Conservation (phyloP, 106 monocot species). For the Allium sativum region DNA sequence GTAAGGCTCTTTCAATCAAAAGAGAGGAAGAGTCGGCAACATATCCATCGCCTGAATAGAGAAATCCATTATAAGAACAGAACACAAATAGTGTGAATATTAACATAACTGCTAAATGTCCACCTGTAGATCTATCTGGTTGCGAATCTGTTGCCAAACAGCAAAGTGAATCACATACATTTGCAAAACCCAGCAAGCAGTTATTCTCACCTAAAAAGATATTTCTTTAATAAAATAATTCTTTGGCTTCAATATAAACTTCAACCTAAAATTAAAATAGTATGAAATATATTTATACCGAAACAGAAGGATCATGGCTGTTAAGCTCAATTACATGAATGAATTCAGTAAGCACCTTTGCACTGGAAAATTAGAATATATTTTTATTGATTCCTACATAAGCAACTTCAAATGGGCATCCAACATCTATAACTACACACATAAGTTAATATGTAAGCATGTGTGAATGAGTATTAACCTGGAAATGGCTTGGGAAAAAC, state of each 20-base stretch:
- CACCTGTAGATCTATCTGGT: constrained; percentile 23
- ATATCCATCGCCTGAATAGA: constrained; percentile 29
- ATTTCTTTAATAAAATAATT: not conserved
- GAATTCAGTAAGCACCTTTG: constrained; percentile 43
- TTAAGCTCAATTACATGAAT: constrained; percentile 59
- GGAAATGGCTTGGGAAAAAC: constrained; percentile 46
- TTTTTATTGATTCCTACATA: not conserved
- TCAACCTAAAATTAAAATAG: not conserved
- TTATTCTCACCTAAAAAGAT: constrained; percentile 58
- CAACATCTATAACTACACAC: too few relatives aligned
- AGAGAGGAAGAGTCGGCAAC: constrained; percentile 14
- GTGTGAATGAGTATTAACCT: constrained; percentile 41
- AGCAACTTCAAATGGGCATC: not conserved
- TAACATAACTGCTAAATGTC: not conserved
- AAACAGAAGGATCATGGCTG: constrained; percentile 41
- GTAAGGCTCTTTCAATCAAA: constrained; percentile 71
- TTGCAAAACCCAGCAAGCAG: constrained; percentile 97
- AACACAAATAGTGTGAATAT: not conserved
- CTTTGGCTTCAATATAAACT: not conserved
- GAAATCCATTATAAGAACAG: constrained; percentile 1
- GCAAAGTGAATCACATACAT: constrained; percentile 93
- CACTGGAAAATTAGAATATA: constrained; percentile 32
- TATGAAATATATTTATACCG: constrained; percentile 27
- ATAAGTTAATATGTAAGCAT: not conserved
- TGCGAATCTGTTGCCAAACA: constrained; percentile 33